These are phyloP conservation scores for Cyclotella sp. DNA, from an alignment of 108 stramenopile species.

Conservation along the genomic window DNA sequence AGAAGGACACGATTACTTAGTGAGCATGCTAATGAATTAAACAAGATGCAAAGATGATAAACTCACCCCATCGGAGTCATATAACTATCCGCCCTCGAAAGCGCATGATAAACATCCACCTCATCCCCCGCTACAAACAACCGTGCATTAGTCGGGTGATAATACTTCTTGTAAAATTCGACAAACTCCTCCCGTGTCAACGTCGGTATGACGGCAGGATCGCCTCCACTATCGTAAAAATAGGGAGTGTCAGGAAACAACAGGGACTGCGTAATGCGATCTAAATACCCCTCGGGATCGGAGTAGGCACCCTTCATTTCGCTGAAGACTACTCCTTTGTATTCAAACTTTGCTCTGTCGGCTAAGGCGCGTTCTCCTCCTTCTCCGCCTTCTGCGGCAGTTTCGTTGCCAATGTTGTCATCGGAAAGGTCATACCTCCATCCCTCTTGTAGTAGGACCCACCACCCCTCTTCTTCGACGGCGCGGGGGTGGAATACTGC, in stretches of 20 bases:
- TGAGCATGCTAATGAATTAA: background rate
- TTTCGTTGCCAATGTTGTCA: conserved; percentile 22
- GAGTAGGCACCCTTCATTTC: conserved; percentile 95
- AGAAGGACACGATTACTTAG: background rate
- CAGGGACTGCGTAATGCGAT: conserved; percentile 70
- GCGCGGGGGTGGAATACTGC: conserved; percentile 91
- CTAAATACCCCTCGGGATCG: conserved; percentile 78
- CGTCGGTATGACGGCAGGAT: conserved; percentile 84
- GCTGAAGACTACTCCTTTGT: conserved; percentile 94
- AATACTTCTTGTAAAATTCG: conserved; percentile 86
- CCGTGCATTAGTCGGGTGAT: conserved; percentile 94
- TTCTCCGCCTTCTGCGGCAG: conserved; percentile 3
- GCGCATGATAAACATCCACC: conserved; percentile 72
- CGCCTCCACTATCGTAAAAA: conserved; percentile 85
- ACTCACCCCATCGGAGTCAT: conserved; percentile 60
- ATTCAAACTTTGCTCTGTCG: conserved; percentile 35
- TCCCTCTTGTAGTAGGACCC: conserved; percentile 93
- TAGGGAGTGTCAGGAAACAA: conserved; percentile 92
- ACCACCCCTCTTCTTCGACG: conserved; percentile 65
- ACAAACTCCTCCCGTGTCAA: conserved; percentile 85
- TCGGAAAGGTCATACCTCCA: conserved; percentile 90
- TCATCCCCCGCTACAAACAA: conserved; percentile 93
- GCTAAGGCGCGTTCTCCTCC: background rate
- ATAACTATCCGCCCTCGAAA: conserved; percentile 56
- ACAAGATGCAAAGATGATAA: background rate